Evolutionary conservation across 306 rosid species (phyloP).

Genomic region (Gleditsia sinensis): DNA sequence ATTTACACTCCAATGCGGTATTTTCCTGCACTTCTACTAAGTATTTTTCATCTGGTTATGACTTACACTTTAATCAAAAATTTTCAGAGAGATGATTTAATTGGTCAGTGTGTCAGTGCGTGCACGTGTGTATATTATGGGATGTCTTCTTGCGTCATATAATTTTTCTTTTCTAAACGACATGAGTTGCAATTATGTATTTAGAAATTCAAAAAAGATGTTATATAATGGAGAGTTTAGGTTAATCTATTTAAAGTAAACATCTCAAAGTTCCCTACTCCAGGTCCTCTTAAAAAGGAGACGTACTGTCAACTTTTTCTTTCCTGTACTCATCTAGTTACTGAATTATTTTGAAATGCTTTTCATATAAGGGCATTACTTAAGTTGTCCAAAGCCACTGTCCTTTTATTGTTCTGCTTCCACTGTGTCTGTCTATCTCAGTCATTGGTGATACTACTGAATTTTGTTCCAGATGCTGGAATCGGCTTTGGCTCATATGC

Average conservation of each 20-base stretch:
- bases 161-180: neutral
- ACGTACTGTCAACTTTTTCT: neutral
- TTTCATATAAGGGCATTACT: neutral
- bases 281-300: neutral
- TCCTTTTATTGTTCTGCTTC: neutral
- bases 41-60: constrained; percentile 24
- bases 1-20: constrained; percentile 73
- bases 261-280: neutral
- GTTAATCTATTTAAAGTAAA: neutral
- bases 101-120: neutral
- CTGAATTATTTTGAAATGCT: neutral
- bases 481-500: constrained; percentile 74
- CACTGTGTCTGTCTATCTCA: neutral
- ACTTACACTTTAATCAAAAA: neutral
- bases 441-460: neutral
- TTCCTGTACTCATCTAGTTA: neutral
- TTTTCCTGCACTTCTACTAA: constrained; percentile 38
- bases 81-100: constrained; percentile 6
- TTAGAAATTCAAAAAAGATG: neutral
- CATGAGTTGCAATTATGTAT: neutral
- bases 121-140: too few relatives aligned
- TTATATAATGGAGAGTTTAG: neutral
- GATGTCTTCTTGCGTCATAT: neutral
- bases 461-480: constrained; percentile 73
- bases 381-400: neutral